Conservation (phyloP, 2,329 filamentous ascomycete species). For the Fulvia fulva region DNA sequence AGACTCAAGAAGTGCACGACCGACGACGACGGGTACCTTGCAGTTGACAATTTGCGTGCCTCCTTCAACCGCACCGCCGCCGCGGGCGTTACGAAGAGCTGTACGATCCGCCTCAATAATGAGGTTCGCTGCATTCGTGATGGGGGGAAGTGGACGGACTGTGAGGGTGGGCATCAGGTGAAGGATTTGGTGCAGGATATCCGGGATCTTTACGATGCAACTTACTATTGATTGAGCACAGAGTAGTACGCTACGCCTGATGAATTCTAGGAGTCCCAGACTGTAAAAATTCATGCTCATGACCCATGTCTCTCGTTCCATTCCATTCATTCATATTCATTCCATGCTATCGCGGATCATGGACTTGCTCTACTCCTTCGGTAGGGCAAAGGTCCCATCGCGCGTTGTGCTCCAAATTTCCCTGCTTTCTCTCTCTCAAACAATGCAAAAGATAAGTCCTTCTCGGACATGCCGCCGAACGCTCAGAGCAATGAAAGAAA, state of each 20-base stretch:
- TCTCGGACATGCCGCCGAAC: background rate
- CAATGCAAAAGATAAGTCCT: background rate
- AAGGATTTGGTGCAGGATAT: constrained; percentile 74
- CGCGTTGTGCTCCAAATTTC: background rate
- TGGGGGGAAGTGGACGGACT: constrained; percentile 72
- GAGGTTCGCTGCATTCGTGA: constrained; percentile 83
- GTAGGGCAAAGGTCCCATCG: background rate
- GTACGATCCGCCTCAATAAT: constrained; percentile 62
- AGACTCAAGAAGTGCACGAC: constrained; percentile 78
- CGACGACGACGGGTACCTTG: constrained; percentile 68
- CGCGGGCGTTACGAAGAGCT: constrained; percentile 45
- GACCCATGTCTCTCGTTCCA: background rate
- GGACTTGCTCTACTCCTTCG: background rate
- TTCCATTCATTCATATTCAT: background rate
- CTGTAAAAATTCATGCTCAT: background rate
- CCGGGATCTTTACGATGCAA: constrained; percentile 14
- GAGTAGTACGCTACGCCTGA: background rate
- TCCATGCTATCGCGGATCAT: background rate
- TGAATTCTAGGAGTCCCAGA: background rate
- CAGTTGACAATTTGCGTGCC: constrained; percentile 53
- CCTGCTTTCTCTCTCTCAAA: too few relatives aligned
- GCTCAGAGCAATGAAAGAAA: background rate
- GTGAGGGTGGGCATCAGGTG: constrained; percentile 62
- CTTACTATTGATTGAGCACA: constrained; percentile 2
- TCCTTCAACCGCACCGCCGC: constrained; percentile 62